Evolutionary conservation across 371 early-diverging fungal species (phyloP).

Genomic region (Coemansia sp.): DNA sequence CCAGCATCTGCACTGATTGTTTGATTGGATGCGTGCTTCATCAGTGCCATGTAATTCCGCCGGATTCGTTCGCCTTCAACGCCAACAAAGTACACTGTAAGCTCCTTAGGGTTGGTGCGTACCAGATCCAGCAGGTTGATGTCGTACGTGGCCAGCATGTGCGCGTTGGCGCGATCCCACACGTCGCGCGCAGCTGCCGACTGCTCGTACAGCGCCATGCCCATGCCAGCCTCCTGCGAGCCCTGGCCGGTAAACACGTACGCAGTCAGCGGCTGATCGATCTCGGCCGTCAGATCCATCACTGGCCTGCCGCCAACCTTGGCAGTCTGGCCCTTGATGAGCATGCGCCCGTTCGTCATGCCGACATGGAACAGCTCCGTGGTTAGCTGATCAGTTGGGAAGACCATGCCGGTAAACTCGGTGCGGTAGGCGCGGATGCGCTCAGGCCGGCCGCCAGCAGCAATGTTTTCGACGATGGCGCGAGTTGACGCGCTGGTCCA

Average conservation of each 20-base stretch:
- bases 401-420: conserved; percentile 88
- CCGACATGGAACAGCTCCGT: conserved; percentile 90
- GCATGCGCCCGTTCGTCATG: conserved; percentile 93
- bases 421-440: conserved; percentile 85
- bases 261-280: conserved; percentile 86
- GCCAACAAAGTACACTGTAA: conserved; percentile 90
- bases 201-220: conserved; percentile 88
- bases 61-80: conserved; percentile 82
- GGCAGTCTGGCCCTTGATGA: conserved; percentile 83
- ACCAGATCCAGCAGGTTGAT: conserved; percentile 92
- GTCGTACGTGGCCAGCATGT: conserved; percentile 83
- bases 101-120: conserved; percentile 80
- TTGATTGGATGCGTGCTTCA: background rate
- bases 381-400: conserved; percentile 83
- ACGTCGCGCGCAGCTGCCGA: conserved; percentile 82
- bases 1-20: background rate
- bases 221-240: conserved; percentile 94
- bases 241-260: conserved; percentile 97
- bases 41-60: conserved; percentile 51
- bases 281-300: conserved; percentile 82
- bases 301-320: conserved; percentile 79
- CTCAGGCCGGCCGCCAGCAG: conserved; percentile 87
- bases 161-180: conserved; percentile 90
- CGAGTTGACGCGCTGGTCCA: conserved; percentile 93
- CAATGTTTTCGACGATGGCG: conserved; percentile 89